Percentiles rank a stretch among this genome's conserved stretches.
Conservation (phyloP, 768 basidiomycete species). For the Agrocybe chaxingu region DNA sequence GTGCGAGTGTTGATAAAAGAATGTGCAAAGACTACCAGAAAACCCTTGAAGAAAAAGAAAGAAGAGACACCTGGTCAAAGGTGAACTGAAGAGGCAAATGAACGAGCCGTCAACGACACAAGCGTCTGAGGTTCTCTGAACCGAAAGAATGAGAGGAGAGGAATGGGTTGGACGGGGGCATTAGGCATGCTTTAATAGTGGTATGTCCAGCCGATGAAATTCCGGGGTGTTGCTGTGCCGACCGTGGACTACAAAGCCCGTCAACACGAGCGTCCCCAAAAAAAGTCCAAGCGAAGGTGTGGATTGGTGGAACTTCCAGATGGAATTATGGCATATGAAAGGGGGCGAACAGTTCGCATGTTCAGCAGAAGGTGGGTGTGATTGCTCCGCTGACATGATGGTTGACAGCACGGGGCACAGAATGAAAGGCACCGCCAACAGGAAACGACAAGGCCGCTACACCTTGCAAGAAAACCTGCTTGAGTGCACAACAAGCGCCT, state of each 20-base stretch:
- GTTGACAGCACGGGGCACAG: no score
- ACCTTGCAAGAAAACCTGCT: no score
- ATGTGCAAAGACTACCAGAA: slow-evolving; percentile 8
- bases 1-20: slow-evolving; percentile 1
- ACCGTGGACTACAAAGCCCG: slow-evolving; percentile 13
- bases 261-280: not conserved
- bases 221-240: slow-evolving; percentile 22
- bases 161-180: not conserved
- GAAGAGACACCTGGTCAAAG: slow-evolving; percentile 45
- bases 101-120: slow-evolving; percentile 46
- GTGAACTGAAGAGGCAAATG: slow-evolving; percentile 24
- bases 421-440: no score
- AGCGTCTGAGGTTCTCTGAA: slow-evolving; percentile 28
- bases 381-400: not conserved
- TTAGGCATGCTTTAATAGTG: slow-evolving; percentile 11
- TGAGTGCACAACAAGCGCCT: no score
- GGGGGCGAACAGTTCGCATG: not conserved
- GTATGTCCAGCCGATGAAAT: slow-evolving; percentile 7
- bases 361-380: not conserved
- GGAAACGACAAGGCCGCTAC: no score
- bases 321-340: not conserved
- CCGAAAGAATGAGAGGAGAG: slow-evolving; percentile 18
- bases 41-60: slow-evolving; percentile 14
- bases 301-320: slow-evolving; percentile 2
- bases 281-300: not conserved